Evolutionary conservation across 2,329 filamentous ascomycete genomes (phyloP), one percentile per base, ranked within the genome.

Genomic region (Claviceps sp.): DNA sequence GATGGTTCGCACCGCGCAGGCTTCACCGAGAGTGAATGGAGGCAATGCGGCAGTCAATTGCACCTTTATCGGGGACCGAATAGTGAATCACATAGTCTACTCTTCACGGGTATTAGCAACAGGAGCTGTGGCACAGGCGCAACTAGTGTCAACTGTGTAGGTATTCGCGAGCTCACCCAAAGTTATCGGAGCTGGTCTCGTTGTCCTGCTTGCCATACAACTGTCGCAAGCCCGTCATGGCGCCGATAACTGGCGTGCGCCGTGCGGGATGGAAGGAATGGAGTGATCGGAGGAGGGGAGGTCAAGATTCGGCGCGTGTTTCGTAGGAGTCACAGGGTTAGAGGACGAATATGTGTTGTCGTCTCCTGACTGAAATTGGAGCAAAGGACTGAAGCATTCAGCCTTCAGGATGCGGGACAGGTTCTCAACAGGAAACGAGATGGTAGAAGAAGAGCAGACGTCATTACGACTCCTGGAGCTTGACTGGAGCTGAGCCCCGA

Each of bases 21-120:
- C 8, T 8, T 26, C n/a, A 14, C 4, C 42, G 10, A 8, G 34
- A 16, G 4, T 34, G n/a, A 19, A 24, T 30, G 34, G 19, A 48
- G 3, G 8, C 3, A 7, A 24, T 6, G 2, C 4, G 6, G 3
- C 11, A 1, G 19, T 58, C 71, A 56, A 73, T 58, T 71, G 56
- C 73, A 86, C 87, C 80, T 52, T 81, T 77, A 45, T 80, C 73
- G 26, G 82, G 77, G 62, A 91, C 84, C 53, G 83, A 76, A 69
- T 87, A 95, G 62, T 82, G 80, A 56, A 96, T 78, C 53, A 95
- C 89, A 74, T 89, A 96, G 73, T 96, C 90, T 55, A 95, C 87
- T 51, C 87, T 79, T 61, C 52, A 24, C n/a, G 14, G 24, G 38
- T 13, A 30, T 50, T 13, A 50, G 48, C 26, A 30, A 39, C 11